phyloP scores from a whole-genome alignment of 352 stramenopile genomes.

The Phytophthora pinifolia region DNA sequence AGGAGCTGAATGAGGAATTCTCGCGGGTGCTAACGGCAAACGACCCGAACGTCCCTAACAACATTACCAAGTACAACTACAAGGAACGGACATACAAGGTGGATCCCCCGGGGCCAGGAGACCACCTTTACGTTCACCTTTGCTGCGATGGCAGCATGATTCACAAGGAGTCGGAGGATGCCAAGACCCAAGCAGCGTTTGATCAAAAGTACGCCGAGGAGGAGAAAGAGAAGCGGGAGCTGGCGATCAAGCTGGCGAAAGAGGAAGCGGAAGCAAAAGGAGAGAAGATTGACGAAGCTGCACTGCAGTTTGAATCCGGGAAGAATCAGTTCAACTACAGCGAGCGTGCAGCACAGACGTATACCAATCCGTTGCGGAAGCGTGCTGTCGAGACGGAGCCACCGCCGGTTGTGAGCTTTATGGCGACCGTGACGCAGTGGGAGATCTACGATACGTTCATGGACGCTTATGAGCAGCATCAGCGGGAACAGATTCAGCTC shows the following conservation, averaged over 20 bases:
- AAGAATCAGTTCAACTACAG: slow-evolving; percentile 99
- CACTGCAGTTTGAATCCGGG: slow-evolving; percentile 81
- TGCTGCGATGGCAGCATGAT: slow-evolving; percentile 89
- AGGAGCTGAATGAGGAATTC: slow-evolving; percentile 93
- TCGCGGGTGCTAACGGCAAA: slow-evolving; percentile 83
- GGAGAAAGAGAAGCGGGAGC: slow-evolving; percentile 76
- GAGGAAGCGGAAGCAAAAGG: slow-evolving; percentile 86
- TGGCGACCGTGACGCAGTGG: slow-evolving; percentile 89
- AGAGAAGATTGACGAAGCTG: slow-evolving; percentile 82
- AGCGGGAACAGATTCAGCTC: slow-evolving; percentile 81
- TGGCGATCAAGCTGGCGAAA: slow-evolving; percentile 79
- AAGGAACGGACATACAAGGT: slow-evolving; percentile 95
- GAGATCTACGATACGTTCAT: slow-evolving; percentile 98
- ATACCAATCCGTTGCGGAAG: slow-evolving; percentile 93
- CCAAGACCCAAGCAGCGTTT: slow-evolving; percentile 84
- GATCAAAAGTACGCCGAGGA: slow-evolving; percentile 85
- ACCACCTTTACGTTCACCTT: slow-evolving; percentile 93
- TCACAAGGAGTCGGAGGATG: slow-evolving; percentile 88
- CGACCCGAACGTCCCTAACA: slow-evolving; percentile 93
- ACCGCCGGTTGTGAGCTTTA: slow-evolving; percentile 93
- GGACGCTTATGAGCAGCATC: slow-evolving; percentile 90
- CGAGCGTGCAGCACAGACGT: slow-evolving; percentile 96
- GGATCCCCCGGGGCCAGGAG: slow-evolving; percentile 88
- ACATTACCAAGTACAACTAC: slow-evolving; percentile 97
- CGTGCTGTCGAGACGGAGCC: slow-evolving; percentile 93